Evolutionary conservation across 2,329 filamentous ascomycete genomes (phyloP), one percentile per base, ranked within the genome.

Genomic region (Macrophomina pseudophaseolina): DNA sequence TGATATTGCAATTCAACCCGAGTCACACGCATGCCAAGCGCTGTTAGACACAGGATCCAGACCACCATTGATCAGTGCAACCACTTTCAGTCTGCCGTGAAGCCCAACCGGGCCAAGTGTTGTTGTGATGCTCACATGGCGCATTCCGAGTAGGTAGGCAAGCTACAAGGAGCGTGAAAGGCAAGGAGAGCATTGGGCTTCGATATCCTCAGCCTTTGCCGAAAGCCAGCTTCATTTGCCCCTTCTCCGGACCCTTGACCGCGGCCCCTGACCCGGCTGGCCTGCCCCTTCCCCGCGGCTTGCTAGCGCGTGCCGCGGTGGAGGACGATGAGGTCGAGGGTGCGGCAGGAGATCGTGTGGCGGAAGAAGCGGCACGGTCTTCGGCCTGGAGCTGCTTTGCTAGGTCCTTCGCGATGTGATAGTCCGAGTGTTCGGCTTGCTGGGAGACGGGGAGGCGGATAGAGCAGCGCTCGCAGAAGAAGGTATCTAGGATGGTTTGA

Each of bases 391-490:
- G 75, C 70, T 90, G 84, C 66, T 88, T 85, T 70, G 94, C 90
- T 35, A 99, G 84, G 72, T 94, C 91, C 79, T 91, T 92, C 53
- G 95, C 95, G 79, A 97, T 90, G 80, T 99, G 95, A 90, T 94
- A 98, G 77, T 99, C 95, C 64, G 90, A 84, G 77, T 99, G 95
- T 79, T 91, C 94, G 70, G 89, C 86, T 71, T 86, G 85, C 66
- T 90, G 86, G 32, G 81, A 74, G 46, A 83, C 81, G 12, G 84
- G 82, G 40, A 95, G 81, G n/a, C 76, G 75, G 72, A 85, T 84
- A 67, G 85, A 84, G 77, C 93, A 97, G 69, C 87, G 87, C 59
- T 82, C 75, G 77, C 93, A 97, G 66, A 81, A 80, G 70, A 82
- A 85, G 0, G 70, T 72, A 9, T 79, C 72, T 0, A 73, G 14